phyloP scores from a whole-genome alignment of 1,284 basidiomycete genomes.

The Microbotryum violaceum region DNA sequence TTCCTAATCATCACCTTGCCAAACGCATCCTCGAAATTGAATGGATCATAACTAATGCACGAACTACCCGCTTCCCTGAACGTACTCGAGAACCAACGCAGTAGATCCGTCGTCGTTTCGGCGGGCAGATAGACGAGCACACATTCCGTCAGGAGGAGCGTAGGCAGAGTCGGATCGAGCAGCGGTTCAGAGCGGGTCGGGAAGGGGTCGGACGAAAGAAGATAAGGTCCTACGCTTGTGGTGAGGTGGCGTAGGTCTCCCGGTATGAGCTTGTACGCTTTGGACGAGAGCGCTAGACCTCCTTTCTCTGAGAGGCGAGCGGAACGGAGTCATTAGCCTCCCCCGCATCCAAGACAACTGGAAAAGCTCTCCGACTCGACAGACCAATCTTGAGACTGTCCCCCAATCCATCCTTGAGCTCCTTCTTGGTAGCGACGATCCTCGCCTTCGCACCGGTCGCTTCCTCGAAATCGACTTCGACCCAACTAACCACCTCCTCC shows the following conservation, averaged over 20 bases:
- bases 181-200: conserved; percentile 36
- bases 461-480: conserved; percentile 86
- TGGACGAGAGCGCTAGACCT: conserved; percentile 58
- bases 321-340: no score
- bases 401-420: conserved; percentile 54
- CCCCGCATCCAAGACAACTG: no score
- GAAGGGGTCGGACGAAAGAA: conserved; percentile 26
- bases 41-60: conserved; percentile 78
- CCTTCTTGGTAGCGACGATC: conserved; percentile 63
- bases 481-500: conserved; percentile 49
- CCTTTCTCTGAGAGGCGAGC: conserved; percentile 50
- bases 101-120: conserved; percentile 51
- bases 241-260: conserved; percentile 57
- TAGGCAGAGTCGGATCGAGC: conserved; percentile 62
- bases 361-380: conserved; percentile 1
- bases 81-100: conserved; percentile 64
- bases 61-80: conserved; percentile 42
- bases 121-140: conserved; percentile 81
- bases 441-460: conserved; percentile 74
- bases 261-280: conserved; percentile 64
- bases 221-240: conserved; percentile 43
- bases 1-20: conserved; percentile 81
- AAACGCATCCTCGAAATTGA: conserved; percentile 71
- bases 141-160: conserved; percentile 81
- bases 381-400: conserved; percentile 36